Evolutionary conservation across 495 filamentous ascomycete species (phyloP), one percentile per base, ranked within the genome.

Genomic region (Talaromyces ruber): DNA sequence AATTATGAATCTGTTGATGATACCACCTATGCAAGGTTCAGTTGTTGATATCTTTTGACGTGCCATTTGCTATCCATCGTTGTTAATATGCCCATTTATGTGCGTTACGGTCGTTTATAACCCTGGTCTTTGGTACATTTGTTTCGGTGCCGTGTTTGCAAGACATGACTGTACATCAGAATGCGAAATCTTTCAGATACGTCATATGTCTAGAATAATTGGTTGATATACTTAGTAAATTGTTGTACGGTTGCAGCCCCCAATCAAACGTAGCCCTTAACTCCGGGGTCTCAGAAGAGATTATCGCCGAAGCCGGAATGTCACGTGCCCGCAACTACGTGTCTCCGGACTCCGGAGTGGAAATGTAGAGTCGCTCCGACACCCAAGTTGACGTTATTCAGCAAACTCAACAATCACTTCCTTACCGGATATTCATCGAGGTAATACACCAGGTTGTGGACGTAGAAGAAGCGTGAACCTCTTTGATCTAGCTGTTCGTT

Each of bases 351-450:
- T 54, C 51, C 51, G 51, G 21, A 24, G 22, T 52, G 24, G 9
- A 52, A 52, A 54, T 54, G 51, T 54, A 26, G n/a, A 25, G 22
- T 54, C 22, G 28, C n/a, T 6, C 21, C 12, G 26, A 28, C 51
- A 28, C 3, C 51, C 14, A 14, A 54, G 9, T 54, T 28, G 51
- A 58, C 66, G 72, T 63, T 66, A 26, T 47, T 70, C 65, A 24
- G 21, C 32, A 1, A 21, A 47, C 43, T 47, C 43, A 47, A 47
- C 43, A 47, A 21, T 47, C 18, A n/a, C 21, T 47, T 47, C 21
- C 6, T 47, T 21, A 39, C 14, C 34, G 34, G 14, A 39, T 47
- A 47, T 47, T 39, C 43, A 58, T 34, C 55, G 9, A 12, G 30
- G n/a, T 16, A 58, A 28, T 58, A 34, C 6, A 18, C 39, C 39